phyloP scores from a whole-genome alignment of 2,329 filamentous ascomycete species.

The Aspergillus nomiae region DNA sequence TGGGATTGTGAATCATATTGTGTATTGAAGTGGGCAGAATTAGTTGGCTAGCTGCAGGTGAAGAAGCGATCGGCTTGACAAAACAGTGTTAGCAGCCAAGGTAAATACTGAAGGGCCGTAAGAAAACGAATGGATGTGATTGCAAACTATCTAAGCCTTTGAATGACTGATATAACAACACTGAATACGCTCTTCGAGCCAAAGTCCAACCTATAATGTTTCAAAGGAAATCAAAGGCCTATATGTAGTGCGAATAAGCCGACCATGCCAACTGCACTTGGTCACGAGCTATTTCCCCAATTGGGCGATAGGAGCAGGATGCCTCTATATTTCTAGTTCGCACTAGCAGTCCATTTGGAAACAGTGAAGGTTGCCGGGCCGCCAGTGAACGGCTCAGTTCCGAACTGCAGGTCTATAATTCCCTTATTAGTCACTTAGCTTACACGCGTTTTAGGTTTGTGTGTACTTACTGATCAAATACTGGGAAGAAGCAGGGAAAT shows the following conservation, averaged over 20 bases:
- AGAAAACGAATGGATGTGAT: neutral
- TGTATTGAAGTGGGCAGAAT: neutral
- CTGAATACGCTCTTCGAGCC: neutral
- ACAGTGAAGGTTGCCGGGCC: conserved; percentile 41
- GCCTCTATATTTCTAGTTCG: neutral
- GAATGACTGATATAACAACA: neutral
- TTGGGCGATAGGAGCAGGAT: neutral
- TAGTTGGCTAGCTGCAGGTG: neutral
- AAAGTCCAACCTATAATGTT: neutral
- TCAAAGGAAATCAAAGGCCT: neutral
- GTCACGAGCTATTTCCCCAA: neutral
- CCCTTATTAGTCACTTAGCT: neutral
- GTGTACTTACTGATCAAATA: conserved; percentile 49
- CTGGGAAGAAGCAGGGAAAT: conserved; percentile 49
- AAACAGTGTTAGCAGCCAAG: neutral
- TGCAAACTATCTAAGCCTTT: neutral
- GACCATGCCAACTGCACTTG: neutral
- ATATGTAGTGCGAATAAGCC: neutral
- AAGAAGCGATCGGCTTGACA: neutral
- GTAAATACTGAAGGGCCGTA: neutral
- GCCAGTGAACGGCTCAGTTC: conserved; percentile 60
- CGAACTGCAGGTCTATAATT: conserved; percentile 40
- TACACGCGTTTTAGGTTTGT: conserved; percentile 14
- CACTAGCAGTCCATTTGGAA: conserved; percentile 19
- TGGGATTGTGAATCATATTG: too few relatives aligned